Evolutionary conservation across 2,329 filamentous ascomycete species (phyloP).

Genomic region (Colletotrichum sp.): DNA sequence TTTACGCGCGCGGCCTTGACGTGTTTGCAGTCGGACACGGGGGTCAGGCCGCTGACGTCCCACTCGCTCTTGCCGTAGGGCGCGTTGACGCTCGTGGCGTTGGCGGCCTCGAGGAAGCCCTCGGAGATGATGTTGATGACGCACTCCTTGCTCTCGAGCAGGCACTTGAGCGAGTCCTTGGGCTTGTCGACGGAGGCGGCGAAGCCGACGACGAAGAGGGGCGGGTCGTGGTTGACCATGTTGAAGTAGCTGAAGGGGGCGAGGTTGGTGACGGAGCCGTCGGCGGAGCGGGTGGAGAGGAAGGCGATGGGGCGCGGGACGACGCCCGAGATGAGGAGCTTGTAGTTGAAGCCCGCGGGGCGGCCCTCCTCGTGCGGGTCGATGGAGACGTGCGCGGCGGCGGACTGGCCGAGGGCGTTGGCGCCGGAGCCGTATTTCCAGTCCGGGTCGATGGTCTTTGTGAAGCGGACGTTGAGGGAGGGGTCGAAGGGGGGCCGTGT

Average conservation of each 20-base stretch:
- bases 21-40: conserved; percentile 64
- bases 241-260: conserved; percentile 90
- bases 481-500: conserved; percentile 66
- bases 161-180: conserved; percentile 82
- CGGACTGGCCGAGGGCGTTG: conserved; percentile 56
- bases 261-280: conserved; percentile 71
- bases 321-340: conserved; percentile 84
- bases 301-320: conserved; percentile 82
- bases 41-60: conserved; percentile 70
- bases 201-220: conserved; percentile 73
- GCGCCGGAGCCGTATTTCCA: conserved; percentile 72
- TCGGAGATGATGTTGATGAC: conserved; percentile 89
- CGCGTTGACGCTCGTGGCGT: conserved; percentile 78
- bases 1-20: conserved; percentile 76
- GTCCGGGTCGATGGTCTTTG: conserved; percentile 65
- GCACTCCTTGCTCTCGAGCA: conserved; percentile 75
- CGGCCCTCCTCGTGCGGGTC: conserved; percentile 79
- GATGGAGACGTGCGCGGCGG: conserved; percentile 72
- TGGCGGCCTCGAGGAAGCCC: conserved; percentile 85
- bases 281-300: conserved; percentile 58
- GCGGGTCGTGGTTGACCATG: conserved; percentile 84
- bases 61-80: conserved; percentile 75
- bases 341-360: conserved; percentile 79
- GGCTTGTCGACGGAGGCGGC: conserved; percentile 50
- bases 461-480: conserved; percentile 54